Evolutionary conservation across 331 rosid species (phyloP).

Genomic region (Prunus yedoensis): DNA sequence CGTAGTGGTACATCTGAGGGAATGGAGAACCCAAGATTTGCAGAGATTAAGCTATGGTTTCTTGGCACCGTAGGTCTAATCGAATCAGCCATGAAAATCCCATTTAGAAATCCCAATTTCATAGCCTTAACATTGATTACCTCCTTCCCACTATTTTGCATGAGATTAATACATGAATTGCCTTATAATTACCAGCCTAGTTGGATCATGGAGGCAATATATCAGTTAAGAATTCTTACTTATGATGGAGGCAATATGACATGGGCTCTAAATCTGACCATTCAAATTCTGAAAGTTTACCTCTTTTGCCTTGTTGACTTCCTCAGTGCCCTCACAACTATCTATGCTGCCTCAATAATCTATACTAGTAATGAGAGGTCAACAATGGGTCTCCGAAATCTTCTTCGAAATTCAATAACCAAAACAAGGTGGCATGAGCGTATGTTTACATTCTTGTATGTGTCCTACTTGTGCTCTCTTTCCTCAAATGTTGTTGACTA

Average conservation of each 20-base stretch:
- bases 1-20: background rate
- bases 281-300: background rate
- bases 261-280: background rate
- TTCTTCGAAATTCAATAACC: background rate
- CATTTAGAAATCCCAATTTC: constrained; percentile 11
- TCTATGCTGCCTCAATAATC: constrained; percentile 6
- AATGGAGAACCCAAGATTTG: background rate
- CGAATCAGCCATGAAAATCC: constrained; percentile 12
- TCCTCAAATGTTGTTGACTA: background rate
- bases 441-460: background rate
- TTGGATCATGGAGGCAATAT: background rate
- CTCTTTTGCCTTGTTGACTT: background rate
- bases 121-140: constrained; percentile 1
- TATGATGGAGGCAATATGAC: background rate
- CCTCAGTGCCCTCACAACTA: constrained; percentile 12
- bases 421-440: background rate
- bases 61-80: constrained; percentile 7
- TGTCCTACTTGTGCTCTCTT: background rate
- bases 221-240: background rate
- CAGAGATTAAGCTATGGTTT: background rate
- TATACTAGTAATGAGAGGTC: background rate
- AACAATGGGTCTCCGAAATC: background rate
- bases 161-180: background rate
- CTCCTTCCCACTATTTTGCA: background rate
- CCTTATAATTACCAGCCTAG: background rate